A percentile compares a stretch with the other conserved stretches of the same genome.
phyloP scores from a whole-genome alignment of 805 yeast species.

The Cyberlindnera veronae region DNA sequence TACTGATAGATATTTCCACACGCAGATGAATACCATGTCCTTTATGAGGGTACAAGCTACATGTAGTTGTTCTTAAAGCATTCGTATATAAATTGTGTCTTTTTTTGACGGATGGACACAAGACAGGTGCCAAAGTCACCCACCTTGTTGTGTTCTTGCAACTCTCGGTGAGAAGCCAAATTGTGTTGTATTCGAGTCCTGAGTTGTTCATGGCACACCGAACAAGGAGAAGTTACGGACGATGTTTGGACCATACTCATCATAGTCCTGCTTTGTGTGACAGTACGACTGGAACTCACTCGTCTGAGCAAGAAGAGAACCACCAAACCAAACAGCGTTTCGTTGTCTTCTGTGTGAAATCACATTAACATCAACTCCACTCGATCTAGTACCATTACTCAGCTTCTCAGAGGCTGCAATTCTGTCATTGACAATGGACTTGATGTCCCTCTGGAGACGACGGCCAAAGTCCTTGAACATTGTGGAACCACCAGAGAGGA shows the following conservation, averaged over 20 bases:
- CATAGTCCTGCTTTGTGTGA: slow-evolving; percentile 95
- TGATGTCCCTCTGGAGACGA: slow-evolving; percentile 92
- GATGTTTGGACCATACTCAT: slow-evolving; percentile 95
- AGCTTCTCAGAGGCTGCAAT: slow-evolving; percentile 75
- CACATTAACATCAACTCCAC: slow-evolving; percentile 96
- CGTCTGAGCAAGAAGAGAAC: slow-evolving; percentile 93
- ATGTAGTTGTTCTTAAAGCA: too few relatives aligned
- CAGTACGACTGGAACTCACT: slow-evolving; percentile 95
- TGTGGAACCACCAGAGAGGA: slow-evolving; percentile 95
- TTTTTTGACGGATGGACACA: too few relatives aligned
- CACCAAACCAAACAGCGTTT: slow-evolving; percentile 99
- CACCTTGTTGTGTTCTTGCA: too few relatives aligned
- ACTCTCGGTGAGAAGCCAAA: too few relatives aligned
- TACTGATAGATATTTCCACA: slow-evolving; percentile 39
- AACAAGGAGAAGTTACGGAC: slow-evolving; percentile 95
- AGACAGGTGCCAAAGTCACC: too few relatives aligned
- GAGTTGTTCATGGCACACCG: slow-evolving; percentile 81
- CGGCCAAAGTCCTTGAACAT: slow-evolving; percentile 99
- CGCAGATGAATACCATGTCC: too few relatives aligned
- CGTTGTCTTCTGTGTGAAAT: slow-evolving; percentile 96
- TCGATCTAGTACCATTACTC: slow-evolving; percentile 58
- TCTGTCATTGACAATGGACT: slow-evolving; percentile 82
- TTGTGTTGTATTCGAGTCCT: too few relatives aligned
- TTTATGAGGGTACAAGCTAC: too few relatives aligned
- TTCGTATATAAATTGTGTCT: too few relatives aligned